Conservation (phyloP, 78 protist species). For the Goniomonas avonlea region DNA sequence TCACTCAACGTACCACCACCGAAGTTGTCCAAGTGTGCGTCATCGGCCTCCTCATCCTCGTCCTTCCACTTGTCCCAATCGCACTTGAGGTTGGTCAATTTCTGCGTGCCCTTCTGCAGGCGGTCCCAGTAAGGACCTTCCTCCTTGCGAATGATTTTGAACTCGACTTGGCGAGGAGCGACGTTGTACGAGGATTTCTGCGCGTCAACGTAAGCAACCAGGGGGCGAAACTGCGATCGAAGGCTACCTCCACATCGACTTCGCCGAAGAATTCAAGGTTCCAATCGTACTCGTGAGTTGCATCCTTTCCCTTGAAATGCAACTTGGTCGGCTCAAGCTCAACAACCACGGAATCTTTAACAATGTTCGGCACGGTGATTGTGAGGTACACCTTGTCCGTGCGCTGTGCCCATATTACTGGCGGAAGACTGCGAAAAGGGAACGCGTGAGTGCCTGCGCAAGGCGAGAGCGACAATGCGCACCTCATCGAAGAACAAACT, state of each 20-base stretch:
- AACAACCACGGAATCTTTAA: no score
- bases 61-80: conserved; percentile 28
- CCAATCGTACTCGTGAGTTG: neutral
- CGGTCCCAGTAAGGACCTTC: conserved; percentile 25
- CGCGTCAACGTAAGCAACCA: no score
- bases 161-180: neutral
- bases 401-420: conserved; percentile 23
- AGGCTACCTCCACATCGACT: neutral
- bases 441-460: no score
- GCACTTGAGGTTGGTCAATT: neutral
- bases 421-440: no score
- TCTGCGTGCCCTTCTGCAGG: neutral
- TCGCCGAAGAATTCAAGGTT: conserved; percentile 4
- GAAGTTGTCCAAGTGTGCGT: no score
- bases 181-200: neutral
- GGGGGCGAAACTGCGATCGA: no score
- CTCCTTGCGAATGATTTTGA: neutral
- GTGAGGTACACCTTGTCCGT: conserved; percentile 20
- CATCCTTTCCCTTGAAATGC: neutral
- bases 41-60: conserved; percentile 38
- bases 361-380: conserved; percentile 12
- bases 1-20: no score
- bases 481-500: no score
- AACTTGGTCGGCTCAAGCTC: neutral
- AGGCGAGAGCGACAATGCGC: no score